Evolutionary conservation across 2,329 filamentous ascomycete species (phyloP).

Genomic region (Alternaria tenuissima): DNA sequence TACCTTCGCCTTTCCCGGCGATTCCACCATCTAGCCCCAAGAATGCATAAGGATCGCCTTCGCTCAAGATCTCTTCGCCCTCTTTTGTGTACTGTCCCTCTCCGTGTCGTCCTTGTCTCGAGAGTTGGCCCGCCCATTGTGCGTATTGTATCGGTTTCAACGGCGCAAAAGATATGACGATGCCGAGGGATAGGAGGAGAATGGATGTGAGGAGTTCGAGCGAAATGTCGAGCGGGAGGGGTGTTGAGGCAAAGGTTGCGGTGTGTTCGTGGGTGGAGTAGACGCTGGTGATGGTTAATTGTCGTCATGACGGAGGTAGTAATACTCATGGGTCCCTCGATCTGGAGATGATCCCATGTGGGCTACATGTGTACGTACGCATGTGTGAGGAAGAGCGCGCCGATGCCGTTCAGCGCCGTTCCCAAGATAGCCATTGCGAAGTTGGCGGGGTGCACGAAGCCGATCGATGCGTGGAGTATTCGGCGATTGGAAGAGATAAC

Average conservation of each 20-base stretch:
- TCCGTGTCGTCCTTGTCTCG: conserved; percentile 73
- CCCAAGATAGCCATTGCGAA: conserved; percentile 74
- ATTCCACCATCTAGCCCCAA: conserved; percentile 62
- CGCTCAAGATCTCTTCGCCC: conserved; percentile 70
- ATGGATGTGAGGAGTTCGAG: conserved; percentile 86
- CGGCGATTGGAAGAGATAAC: conserved; percentile 9
- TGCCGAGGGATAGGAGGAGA: conserved; percentile 79
- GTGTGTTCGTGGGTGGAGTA: conserved; percentile 97
- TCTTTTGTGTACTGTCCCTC: conserved; percentile 66
- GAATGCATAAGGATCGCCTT: conserved; percentile 78
- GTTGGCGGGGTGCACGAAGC: conserved; percentile 1
- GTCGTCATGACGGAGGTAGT: background rate
- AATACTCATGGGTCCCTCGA: background rate
- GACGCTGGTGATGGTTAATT: conserved; percentile 67
- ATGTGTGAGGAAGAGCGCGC: conserved; percentile 81
- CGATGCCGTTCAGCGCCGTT: conserved; percentile 74
- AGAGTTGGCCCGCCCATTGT: conserved; percentile 83
- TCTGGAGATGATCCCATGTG: background rate
- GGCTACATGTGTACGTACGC: conserved; percentile 69
- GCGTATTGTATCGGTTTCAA: conserved; percentile 87
- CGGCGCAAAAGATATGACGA: conserved; percentile 78
- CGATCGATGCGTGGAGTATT: background rate
- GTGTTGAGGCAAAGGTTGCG: conserved; percentile 65
- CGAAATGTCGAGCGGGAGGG: conserved; percentile 82
- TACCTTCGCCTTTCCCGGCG: conserved; percentile 70